A percentile compares a stretch with the other conserved stretches of the same genome.
phyloP scores from a whole-genome alignment of 176 grass and related monocot genomes.

The Poa annua region DNA sequence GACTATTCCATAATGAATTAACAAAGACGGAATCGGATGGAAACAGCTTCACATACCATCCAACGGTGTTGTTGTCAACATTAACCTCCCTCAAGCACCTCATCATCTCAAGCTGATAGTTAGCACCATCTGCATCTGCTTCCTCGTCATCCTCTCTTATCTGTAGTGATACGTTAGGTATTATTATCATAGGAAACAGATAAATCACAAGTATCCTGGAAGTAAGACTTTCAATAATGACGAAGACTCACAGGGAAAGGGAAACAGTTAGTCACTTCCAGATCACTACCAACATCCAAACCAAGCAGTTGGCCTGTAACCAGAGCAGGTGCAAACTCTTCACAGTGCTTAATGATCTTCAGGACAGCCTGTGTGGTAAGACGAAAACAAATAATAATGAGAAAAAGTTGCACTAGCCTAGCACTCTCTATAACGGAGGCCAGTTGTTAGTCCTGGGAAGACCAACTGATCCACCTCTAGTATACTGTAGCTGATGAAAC shows the following conservation, averaged over 20 bases:
- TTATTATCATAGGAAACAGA: slow-evolving; percentile 17
- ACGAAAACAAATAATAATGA: slow-evolving; percentile 29
- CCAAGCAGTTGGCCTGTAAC: slow-evolving; percentile 98
- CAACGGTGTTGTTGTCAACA: slow-evolving; percentile 98
- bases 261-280: slow-evolving; percentile 99
- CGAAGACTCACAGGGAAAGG: slow-evolving; percentile 80
- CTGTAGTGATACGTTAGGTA: slow-evolving; percentile 42
- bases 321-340: slow-evolving; percentile 91
- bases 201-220: slow-evolving; percentile 25
- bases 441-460: neutral
- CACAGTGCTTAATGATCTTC: slow-evolving; percentile 97
- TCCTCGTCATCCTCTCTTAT: slow-evolving; percentile 96
- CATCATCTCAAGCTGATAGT: slow-evolving; percentile 99
- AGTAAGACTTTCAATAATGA: slow-evolving; percentile 14
- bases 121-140: slow-evolving; percentile 94
- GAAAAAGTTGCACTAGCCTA: neutral
- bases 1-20: slow-evolving; percentile 26
- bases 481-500: slow-evolving; percentile 7
- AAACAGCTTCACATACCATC: slow-evolving; percentile 70
- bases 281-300: slow-evolving; percentile 96
- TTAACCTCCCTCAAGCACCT: slow-evolving; percentile 96
- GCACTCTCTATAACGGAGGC: neutral
- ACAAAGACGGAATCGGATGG: neutral
- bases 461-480: neutral
- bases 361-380: slow-evolving; percentile 61